phyloP scores from a whole-genome alignment of 2,329 filamentous ascomycete genomes.

The Hymenoscyphus scutula region DNA sequence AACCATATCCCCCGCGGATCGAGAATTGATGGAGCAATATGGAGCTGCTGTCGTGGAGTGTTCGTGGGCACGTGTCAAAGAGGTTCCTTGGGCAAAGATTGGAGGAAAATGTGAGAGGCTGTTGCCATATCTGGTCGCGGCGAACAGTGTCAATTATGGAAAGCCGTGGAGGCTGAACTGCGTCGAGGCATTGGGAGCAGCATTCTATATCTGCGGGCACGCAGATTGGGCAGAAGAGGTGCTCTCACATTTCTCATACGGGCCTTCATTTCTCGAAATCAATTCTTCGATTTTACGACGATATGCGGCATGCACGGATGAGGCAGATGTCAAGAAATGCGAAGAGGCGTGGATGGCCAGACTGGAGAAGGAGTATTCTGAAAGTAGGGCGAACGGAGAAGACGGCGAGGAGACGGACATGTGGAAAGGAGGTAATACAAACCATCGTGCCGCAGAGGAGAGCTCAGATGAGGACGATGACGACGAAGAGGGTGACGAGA shows the following conservation, averaged over 20 bases:
- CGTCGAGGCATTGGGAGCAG: slow-evolving; percentile 88
- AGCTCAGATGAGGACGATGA: slow-evolving; percentile 53
- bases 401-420: slow-evolving; percentile 66
- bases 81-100: slow-evolving; percentile 87
- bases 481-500: slow-evolving; percentile 45
- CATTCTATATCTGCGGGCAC: slow-evolving; percentile 90
- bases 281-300: slow-evolving; percentile 77
- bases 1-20: slow-evolving; percentile 79
- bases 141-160: slow-evolving; percentile 96
- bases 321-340: slow-evolving; percentile 77
- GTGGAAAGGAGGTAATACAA: slow-evolving; percentile 90
- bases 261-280: slow-evolving; percentile 84
- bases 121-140: slow-evolving; percentile 91
- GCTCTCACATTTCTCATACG: slow-evolving; percentile 83
- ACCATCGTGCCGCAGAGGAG: slow-evolving; percentile 55
- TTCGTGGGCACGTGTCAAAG: slow-evolving; percentile 88
- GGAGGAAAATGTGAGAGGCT: slow-evolving; percentile 90
- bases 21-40: slow-evolving; percentile 76
- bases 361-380: slow-evolving; percentile 84
- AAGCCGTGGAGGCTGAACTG: slow-evolving; percentile 94
- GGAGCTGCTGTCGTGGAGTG: slow-evolving; percentile 96
- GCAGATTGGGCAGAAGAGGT: slow-evolving; percentile 86
- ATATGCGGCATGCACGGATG: slow-evolving; percentile 81
- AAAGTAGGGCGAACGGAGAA: slow-evolving; percentile 67
- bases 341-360: slow-evolving; percentile 87